These are phyloP conservation scores for Candida adriatica DNA, from an alignment of 805 yeast species.

Conservation along the genomic window DNA sequence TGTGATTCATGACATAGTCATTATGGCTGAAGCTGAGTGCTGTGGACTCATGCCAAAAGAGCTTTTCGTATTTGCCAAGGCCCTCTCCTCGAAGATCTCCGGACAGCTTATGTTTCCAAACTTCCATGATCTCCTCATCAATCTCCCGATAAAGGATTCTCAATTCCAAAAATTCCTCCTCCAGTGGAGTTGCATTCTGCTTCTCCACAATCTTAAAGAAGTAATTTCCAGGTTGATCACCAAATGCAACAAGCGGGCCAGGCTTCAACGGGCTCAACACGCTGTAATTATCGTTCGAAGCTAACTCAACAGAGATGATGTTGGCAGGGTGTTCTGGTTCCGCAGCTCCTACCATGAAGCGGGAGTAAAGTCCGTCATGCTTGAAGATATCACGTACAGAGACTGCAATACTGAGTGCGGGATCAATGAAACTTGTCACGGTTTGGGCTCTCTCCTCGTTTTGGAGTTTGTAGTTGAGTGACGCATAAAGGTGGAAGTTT, in stretches of 20 bases:
- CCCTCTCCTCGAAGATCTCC: slow-evolving; percentile 7
- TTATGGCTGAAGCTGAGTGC: slow-evolving; percentile 5
- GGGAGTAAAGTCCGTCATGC: slow-evolving; percentile 48
- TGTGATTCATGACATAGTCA: slow-evolving; percentile 3
- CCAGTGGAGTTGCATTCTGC: slow-evolving; percentile 15
- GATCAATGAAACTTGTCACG: slow-evolving; percentile 33
- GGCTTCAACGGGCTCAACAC: slow-evolving; percentile 27
- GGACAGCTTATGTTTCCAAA: slow-evolving; percentile 20
- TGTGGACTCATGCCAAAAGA: slow-evolving; percentile 12
- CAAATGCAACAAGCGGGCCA: slow-evolving; percentile 42
- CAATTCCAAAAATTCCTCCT: slow-evolving; percentile 35
- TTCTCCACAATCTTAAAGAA: slow-evolving; percentile 44
- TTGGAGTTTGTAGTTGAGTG: slow-evolving; percentile 7
- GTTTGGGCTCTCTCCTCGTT: slow-evolving; percentile 15
- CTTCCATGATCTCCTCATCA: slow-evolving; percentile 34
- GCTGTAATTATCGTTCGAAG: slow-evolving; percentile 26
- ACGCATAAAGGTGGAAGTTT: slow-evolving; percentile 9
- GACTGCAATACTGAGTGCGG: slow-evolving; percentile 56
- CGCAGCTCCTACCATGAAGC: slow-evolving; percentile 62
- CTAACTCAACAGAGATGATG: slow-evolving; percentile 37
- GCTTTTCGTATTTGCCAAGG: slow-evolving; percentile 15
- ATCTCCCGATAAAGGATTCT: slow-evolving; percentile 40
- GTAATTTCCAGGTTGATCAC: slow-evolving; percentile 63
- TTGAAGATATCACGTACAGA: slow-evolving; percentile 77
- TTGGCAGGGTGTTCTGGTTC: slow-evolving; percentile 46